Evolutionary conservation across 2,329 filamentous ascomycete species (phyloP), one percentile per base, ranked within the genome.

Genomic region (Aspergillus sp.): DNA sequence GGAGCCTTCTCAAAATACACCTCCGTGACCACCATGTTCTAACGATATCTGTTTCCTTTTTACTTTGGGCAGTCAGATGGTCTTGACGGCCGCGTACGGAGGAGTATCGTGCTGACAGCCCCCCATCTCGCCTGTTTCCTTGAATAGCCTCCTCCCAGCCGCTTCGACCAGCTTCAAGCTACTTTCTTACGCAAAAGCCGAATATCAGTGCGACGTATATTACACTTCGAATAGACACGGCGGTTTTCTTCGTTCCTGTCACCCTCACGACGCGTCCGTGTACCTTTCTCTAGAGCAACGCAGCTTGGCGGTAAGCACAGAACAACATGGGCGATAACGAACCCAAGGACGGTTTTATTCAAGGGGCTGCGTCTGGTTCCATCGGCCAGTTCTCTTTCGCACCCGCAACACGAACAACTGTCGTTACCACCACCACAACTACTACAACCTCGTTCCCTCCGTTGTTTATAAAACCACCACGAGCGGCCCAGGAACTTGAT

Each of bases 371-470:
- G 11, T 68, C 67, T 40, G 66, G 68, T 59, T 80, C 82, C 47
- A 73, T 87, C 56, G 85, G 81, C 45, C 84, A 85, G 67, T 81
- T 88, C 58, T 84, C 83, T 2, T 85, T 86, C 65, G 84, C 82
- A 56, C 85, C 85, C 31, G 82, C 85, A 15, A 88, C 85, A 12
- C 83, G 85, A 67, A 87, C 85, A 11, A 87, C 85, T 0, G 82
- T 87, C 11, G 86, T 96, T 61, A 96, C 93, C 1, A 97, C 93
- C 0, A 97, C 93, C 0, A 97, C 92, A 0, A 96, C 91, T 0
- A 96, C 93, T 1, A 90, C 87, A 73, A 82, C 91, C 75, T 75
- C 80, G 15, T 96, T 95, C 64, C 93, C 93, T 47, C 91, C 91
- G n/a, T 80, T 97, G 57, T 81, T 90, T 56, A 86, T 96, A 64